Conservation (phyloP, 805 yeast species). For the Starmerella bacillaris region DNA sequence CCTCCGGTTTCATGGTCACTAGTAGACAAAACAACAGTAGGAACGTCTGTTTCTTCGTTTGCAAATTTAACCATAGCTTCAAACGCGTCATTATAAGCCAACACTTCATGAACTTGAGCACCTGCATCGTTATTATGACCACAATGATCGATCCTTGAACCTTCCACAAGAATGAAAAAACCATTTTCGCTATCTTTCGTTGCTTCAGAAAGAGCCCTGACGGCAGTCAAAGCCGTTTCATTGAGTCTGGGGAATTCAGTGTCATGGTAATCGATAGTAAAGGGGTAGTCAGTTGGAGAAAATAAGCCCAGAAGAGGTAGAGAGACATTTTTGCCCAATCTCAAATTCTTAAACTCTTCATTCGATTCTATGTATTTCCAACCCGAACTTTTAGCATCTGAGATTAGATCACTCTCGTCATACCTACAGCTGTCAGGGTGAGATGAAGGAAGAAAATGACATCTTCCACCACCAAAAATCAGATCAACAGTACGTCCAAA, state of each 20-base stretch:
- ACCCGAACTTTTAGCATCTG: slow-evolving; percentile 41
- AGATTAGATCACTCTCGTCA: slow-evolving; percentile 52
- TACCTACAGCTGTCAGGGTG: slow-evolving; percentile 46
- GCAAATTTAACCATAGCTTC: slow-evolving; percentile 55
- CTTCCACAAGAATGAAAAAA: slow-evolving; percentile 73
- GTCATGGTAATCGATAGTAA: slow-evolving; percentile 57
- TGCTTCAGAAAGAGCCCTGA: slow-evolving; percentile 47
- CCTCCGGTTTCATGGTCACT: slow-evolving; percentile 97
- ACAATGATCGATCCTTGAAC: slow-evolving; percentile 87
- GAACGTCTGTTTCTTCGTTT: slow-evolving; percentile 41
- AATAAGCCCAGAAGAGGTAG: slow-evolving; percentile 64
- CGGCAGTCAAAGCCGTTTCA: slow-evolving; percentile 60
- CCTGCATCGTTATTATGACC: slow-evolving; percentile 91
- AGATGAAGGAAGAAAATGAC: slow-evolving; percentile 48
- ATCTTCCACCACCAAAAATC: slow-evolving; percentile 73
- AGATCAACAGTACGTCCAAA: slow-evolving; percentile 72
- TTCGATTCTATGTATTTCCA: slow-evolving; percentile 49
- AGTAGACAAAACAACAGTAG: slow-evolving; percentile 63
- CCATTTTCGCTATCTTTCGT: slow-evolving; percentile 62
- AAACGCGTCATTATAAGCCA: slow-evolving; percentile 74
- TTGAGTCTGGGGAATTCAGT: slow-evolving; percentile 47
- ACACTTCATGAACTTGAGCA: slow-evolving; percentile 79
- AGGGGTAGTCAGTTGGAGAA: slow-evolving; percentile 66
- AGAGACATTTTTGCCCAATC: slow-evolving; percentile 41
- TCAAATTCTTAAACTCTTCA: slow-evolving; percentile 37